Conservation (phyloP, 2,329 filamentous ascomycete genomes). For the Cercospora sp. region DNA sequence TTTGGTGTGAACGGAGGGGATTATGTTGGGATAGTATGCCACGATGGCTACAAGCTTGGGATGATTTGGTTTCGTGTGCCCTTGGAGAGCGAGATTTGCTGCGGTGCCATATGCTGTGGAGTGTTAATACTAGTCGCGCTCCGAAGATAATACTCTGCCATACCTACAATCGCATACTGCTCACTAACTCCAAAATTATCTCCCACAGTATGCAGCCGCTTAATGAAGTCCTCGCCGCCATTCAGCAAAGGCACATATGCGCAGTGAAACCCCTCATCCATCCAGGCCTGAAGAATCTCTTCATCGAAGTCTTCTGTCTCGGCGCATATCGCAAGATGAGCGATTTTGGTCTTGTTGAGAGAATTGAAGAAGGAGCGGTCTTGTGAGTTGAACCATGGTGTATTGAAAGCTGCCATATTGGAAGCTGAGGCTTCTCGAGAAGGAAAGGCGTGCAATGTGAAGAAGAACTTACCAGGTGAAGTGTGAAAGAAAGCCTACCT, state of each 20-base stretch:
- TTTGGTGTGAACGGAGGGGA: slow-evolving; percentile 53
- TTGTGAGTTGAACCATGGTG: slow-evolving; percentile 37
- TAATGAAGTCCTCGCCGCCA: slow-evolving; percentile 50
- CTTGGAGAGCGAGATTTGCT: slow-evolving; percentile 59
- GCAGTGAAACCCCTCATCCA: slow-evolving; percentile 61
- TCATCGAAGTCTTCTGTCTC: slow-evolving; percentile 59
- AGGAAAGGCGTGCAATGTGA: neutral
- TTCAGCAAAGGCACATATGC: slow-evolving; percentile 57
- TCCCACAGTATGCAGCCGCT: slow-evolving; percentile 52
- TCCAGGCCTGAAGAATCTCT: slow-evolving; percentile 56
- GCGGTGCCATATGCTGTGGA: slow-evolving; percentile 61
- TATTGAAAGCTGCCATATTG: slow-evolving; percentile 36
- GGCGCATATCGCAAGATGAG: slow-evolving; percentile 52
- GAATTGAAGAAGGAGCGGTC: slow-evolving; percentile 39
- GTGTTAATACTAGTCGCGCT: neutral
- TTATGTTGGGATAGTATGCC: slow-evolving; percentile 62
- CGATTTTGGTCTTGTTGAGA: slow-evolving; percentile 44
- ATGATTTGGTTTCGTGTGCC: slow-evolving; percentile 55
- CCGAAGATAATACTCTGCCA: neutral
- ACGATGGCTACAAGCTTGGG: slow-evolving; percentile 60
- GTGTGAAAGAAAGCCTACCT: neutral
- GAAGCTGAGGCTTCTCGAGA: neutral
- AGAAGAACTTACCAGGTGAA: slow-evolving; percentile 10
- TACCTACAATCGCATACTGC: slow-evolving; percentile 64
- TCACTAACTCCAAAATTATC: slow-evolving; percentile 59